Evolutionary conservation across 768 basidiomycete species (phyloP), one percentile per base, ranked within the genome.

Genomic region (Hysterangium stoloniferum): DNA sequence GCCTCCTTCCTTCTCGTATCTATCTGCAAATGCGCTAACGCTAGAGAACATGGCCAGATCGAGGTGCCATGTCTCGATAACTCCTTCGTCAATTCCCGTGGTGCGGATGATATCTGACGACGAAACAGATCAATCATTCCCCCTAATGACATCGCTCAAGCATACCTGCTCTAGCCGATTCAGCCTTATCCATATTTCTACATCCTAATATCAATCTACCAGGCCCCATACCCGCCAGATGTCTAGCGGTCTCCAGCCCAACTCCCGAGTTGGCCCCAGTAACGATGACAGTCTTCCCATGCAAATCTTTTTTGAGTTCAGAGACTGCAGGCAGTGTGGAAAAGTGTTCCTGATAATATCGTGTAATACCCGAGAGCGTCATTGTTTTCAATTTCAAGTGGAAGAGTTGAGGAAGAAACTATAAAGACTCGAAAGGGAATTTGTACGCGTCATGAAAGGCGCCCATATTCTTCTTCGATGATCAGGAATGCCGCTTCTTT

Each of bases 41-140:
- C 72, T 72, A 5, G 60, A 60, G 54, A 76, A 74, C 24, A 63
- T 56, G 19, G 60, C 58, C 17, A 76, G 59, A 53, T 78, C 74
- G 32, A 76, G 54, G 5, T 64, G 40, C 68, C 70, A 71, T 6
- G 70, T 53, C 45, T 75, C 71, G 22, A 66, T n/a, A n/a, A n/a
- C n/a, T n/a, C n/a, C n/a, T n/a, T n/a, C n/a, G n/a, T n/a, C n/a
- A n/a, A n/a, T n/a, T n/a, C n/a, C n/a, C n/a, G n/a, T n/a, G n/a
- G n/a, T n/a, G n/a, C n/a, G n/a, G n/a, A n/a, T n/a, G n/a, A n/a
- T n/a, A n/a, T n/a, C n/a, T n/a, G n/a, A n/a, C n/a, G n/a, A n/a
- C n/a, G n/a, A n/a, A n/a, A n/a, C n/a, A n/a, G n/a, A n/a, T n/a
- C n/a, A n/a, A n/a, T n/a, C n/a, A n/a, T n/a, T n/a, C n/a, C n/a